phyloP scores from a whole-genome alignment of 2,329 filamentous ascomycete genomes.

The Penicillium sp. region DNA sequence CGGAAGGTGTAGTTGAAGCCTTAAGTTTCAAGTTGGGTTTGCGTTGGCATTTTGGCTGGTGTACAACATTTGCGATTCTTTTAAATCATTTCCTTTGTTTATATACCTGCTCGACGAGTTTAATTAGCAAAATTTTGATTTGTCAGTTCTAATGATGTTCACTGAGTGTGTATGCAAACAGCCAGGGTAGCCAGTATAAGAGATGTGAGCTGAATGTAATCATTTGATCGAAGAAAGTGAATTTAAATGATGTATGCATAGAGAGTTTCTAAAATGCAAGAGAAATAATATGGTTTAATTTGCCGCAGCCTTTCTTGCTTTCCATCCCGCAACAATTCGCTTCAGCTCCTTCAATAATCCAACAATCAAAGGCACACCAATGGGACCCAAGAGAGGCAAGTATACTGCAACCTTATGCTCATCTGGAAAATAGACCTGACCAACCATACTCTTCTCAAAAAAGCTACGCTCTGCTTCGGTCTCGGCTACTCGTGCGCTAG shows the following conservation, averaged over 20 bases:
- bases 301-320: constrained; percentile 20
- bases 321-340: constrained; percentile 42
- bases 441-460: constrained; percentile 99
- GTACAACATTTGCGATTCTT: background rate
- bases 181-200: background rate
- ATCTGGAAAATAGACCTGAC: constrained; percentile 96
- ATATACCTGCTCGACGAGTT: background rate
- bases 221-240: background rate
- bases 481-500: constrained; percentile 81
- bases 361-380: constrained; percentile 86
- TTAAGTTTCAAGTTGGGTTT: background rate
- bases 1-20: no score
- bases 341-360: constrained; percentile 79
- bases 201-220: background rate
- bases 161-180: background rate
- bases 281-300: background rate
- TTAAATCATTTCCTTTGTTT: background rate
- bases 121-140: background rate
- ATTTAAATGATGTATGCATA: background rate
- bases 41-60: background rate
- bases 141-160: background rate
- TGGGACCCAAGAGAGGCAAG: constrained; percentile 82
- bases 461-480: constrained; percentile 89
- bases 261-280: background rate
- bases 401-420: constrained; percentile 98